Evolutionary conservation across 2,329 filamentous ascomycete genomes (phyloP).

Genomic region (Epichloe baconii): DNA sequence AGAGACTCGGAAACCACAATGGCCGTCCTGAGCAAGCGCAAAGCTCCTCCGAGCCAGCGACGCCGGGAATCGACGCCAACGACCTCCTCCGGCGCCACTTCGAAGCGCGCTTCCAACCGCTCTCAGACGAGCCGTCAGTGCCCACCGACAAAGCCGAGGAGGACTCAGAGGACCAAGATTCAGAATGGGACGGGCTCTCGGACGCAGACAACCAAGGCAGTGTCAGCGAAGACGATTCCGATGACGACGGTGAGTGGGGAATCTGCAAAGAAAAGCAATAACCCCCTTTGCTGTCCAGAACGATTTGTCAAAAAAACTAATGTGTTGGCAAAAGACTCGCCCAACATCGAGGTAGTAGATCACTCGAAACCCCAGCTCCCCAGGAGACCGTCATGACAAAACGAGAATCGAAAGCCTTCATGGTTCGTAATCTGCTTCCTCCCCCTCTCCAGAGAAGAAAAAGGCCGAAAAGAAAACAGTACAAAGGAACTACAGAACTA

Average conservation of each 20-base stretch:
- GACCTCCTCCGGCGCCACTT: constrained; percentile 75
- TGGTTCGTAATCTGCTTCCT: constrained; percentile 33
- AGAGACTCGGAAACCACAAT: constrained; percentile 15
- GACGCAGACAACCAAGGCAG: constrained; percentile 17
- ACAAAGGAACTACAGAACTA: not conserved
- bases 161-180: not conserved
- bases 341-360: constrained; percentile 46
- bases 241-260: constrained; percentile 9
- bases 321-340: not conserved
- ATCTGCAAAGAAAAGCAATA: not conserved
- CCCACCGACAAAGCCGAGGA: constrained; percentile 11
- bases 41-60: constrained; percentile 18
- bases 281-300: too few species aligned
- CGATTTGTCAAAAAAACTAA: too few species aligned
- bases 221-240: constrained; percentile 23
- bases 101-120: constrained; percentile 72
- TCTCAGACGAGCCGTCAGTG: constrained; percentile 27
- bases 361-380: constrained; percentile 32
- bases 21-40: constrained; percentile 38
- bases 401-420: constrained; percentile 64
- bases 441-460: not conserved
- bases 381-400: constrained; percentile 40
- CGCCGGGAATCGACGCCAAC: constrained; percentile 43
- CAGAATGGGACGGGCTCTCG: constrained; percentile 8
- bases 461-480: not conserved